Conservation (phyloP, 176 grass and related monocot genomes). For the Alloteropsis semialata region DNA sequence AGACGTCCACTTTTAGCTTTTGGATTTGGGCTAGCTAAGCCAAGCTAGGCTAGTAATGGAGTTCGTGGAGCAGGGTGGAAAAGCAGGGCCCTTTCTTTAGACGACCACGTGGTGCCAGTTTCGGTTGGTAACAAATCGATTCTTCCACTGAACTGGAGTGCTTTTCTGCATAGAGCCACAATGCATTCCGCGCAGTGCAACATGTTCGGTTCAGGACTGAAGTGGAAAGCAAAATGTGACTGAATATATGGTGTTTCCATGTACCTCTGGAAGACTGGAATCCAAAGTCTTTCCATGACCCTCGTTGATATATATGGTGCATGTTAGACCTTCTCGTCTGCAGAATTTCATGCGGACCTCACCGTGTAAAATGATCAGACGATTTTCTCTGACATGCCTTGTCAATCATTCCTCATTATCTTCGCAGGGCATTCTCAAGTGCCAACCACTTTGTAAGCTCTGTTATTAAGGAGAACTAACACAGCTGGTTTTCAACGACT, state of each 20-base stretch:
- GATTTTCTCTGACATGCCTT: background rate
- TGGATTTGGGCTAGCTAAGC: constrained; percentile 18
- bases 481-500: background rate
- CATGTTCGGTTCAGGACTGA: background rate
- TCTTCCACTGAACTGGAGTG: background rate
- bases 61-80: constrained; percentile 18
- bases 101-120: constrained; percentile 21
- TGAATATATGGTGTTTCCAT: too few species aligned
- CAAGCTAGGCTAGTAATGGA: background rate
- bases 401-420: background rate
- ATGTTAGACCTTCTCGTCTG: background rate
- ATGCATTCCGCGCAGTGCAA: background rate
- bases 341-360: background rate
- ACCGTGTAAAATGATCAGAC: too few species aligned
- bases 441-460: too few species aligned
- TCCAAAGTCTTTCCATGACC: too few species aligned
- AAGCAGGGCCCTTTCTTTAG: background rate
- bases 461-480: background rate
- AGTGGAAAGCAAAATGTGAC: background rate
- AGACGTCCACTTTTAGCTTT: constrained; percentile 11
- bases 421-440: background rate
- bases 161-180: background rate
- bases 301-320: background rate
- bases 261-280: too few species aligned
- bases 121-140: constrained; percentile 22